Base-by-base conservation (phyloP, 768 basidiomycete species). In the Megacollybia marginata region DNA sequence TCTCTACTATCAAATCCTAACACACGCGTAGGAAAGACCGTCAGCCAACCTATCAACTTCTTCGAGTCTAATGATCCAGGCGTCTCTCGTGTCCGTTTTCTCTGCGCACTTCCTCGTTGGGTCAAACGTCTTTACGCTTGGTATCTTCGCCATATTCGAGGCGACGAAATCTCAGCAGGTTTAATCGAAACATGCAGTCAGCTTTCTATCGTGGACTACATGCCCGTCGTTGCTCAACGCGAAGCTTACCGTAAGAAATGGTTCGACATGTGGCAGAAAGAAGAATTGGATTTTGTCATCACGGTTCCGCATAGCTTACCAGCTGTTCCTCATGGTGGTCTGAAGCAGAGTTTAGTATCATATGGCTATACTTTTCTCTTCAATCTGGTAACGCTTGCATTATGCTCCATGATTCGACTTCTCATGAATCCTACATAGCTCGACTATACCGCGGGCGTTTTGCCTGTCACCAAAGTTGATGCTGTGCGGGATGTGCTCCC, bases 291-390 rank as follows among this genome's bases (percentile, higher is more conserved):
- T 59, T 72, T 65, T 58, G 55, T 70, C 31, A 63, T 69, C 52
- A 62, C 73, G 2, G 81, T 78, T 9, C 81, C 78, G 5, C 78
- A 81, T 59, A 69, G 76, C 31, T 59, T 76, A 32, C 77, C 81
- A 15, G 80, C 80, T 1, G 67, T 80, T 2, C 76, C 76, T 5
- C 75, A 79, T 52, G 62, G 67, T 1, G 76, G 76, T 0, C 77
- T 74, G 76, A 74, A 70, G 49, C 67, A 74, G 20, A 73, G 74
- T 11, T 75, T 71, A 60, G 72, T 68, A 50, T 67, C 76, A 2
- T 79, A 79, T 47, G 75, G 74, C 4, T 85, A 85, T 59, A 79
- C 79, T 0, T 75, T 82, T 52, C 51, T 85, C 38, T 86, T 80
- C 59, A 84, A 85, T 52, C 51, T 83, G 52, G 80, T 79, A 42